Percentiles rank a stretch among this genome's conserved stretches.
These are phyloP conservation scores for Collybia nuda DNA, from an alignment of 768 basidiomycete genomes.

Conservation along the genomic window DNA sequence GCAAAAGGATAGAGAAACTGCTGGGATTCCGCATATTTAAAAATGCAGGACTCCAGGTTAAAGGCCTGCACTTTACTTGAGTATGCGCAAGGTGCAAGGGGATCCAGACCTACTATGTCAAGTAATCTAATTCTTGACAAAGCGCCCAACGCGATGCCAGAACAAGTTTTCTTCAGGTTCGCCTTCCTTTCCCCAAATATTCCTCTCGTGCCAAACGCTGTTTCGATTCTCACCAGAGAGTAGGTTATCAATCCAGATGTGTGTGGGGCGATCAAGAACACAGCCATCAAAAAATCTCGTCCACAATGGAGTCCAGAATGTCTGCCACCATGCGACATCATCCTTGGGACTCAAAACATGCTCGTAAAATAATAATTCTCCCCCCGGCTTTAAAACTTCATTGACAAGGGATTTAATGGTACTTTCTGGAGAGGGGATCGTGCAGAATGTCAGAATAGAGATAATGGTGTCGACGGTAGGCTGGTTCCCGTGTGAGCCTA, in stretches of 20 bases:
- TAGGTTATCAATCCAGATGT: slow-evolving; percentile 43
- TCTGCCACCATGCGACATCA: slow-evolving; percentile 72
- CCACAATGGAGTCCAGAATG: slow-evolving; percentile 76
- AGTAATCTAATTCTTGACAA: slow-evolving; percentile 38
- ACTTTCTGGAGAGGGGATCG: slow-evolving; percentile 53
- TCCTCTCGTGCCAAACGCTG: slow-evolving; percentile 48
- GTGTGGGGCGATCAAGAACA: slow-evolving; percentile 55
- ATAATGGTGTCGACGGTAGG: slow-evolving; percentile 57
- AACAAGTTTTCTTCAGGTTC: slow-evolving; percentile 60
- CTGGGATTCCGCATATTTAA: too few species aligned
- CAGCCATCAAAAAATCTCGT: slow-evolving; percentile 60
- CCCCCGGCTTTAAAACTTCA: slow-evolving; percentile 62
- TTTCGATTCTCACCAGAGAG: slow-evolving; percentile 20
- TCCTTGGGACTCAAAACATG: slow-evolving; percentile 56
- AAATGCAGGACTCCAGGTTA: too few species aligned
- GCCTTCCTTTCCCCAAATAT: slow-evolving; percentile 46
- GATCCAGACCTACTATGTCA: too few species aligned
- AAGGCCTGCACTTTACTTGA: too few species aligned
- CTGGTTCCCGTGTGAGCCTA: slow-evolving; percentile 15
- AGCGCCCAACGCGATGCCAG: slow-evolving; percentile 58
- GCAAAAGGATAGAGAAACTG: too few species aligned
- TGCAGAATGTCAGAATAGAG: slow-evolving; percentile 66
- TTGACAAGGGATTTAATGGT: slow-evolving; percentile 45
- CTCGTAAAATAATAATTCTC: slow-evolving; percentile 66
- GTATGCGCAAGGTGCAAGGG: too few species aligned